Evolutionary conservation across 2,329 filamentous ascomycete species (phyloP), one percentile per base, ranked within the genome.

Genomic region (Pseudonectria foliicola): DNA sequence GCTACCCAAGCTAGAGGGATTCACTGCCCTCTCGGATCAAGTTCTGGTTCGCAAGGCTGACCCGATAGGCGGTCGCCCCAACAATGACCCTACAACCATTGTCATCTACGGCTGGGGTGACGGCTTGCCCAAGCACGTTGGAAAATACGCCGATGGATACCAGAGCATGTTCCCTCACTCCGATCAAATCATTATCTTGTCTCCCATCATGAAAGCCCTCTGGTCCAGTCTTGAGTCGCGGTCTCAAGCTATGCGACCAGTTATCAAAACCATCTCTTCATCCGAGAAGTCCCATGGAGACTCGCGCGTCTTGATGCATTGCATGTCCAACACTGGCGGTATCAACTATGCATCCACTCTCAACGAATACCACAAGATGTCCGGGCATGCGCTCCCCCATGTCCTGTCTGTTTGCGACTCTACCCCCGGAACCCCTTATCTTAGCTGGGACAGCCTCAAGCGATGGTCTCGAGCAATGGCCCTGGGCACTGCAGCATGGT

Each of bases 51-150:
- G 64, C 29, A 53, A 61, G 10, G 53, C 61, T 27, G 52, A 60
- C 11, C 31, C 45, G 4, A 41, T 51, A 13, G 44, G 46, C 6
- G 25, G 45, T 4, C 34, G 44, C 6, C 37, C 48, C 5, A 25
- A 40, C 6, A 33, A 46, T 16, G 55, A 67, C 31, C 70, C 70
- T 3, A 60, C 63, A 13, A 66, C 63, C 6, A 57, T 77, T 28
- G 48, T 77, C 29, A 61, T 79, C 39, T 77, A 68, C 51, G 66
- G 71, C 46, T 78, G 73, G 75, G 72, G 74, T 34, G 74, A 78
- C 42, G 71, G 68, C 14, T 55, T 59, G 10, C 67, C 73, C 3
- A 72, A 70, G 42, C 66, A 78, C 49, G 62, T 77, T 18, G 57
- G 61, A 38, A 78, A 79, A 50, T 79, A 77, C 46, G 60, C 67